A percentile compares a stretch with the other conserved stretches of the same genome.
Evolutionary conservation across 2,329 filamentous ascomycete genomes (phyloP).

Genomic region (Penicillium griseofulvum): DNA sequence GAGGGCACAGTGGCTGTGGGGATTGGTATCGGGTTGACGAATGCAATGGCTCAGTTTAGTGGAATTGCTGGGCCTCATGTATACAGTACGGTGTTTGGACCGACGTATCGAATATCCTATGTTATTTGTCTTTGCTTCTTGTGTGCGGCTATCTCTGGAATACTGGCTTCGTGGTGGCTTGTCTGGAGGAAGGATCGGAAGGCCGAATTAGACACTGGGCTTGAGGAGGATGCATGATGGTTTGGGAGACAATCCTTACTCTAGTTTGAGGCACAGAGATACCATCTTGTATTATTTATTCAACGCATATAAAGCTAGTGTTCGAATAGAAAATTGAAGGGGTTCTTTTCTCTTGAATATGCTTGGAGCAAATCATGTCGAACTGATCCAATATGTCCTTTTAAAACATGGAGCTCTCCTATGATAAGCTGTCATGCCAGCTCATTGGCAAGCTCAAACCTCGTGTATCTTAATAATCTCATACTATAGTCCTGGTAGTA

Average conservation of each 20-base stretch:
- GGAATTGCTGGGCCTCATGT: slow-evolving; percentile 44
- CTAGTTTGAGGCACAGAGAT: too few species aligned
- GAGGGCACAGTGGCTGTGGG: slow-evolving; percentile 43
- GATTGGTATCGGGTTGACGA: slow-evolving; percentile 44
- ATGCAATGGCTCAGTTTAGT: slow-evolving; percentile 45
- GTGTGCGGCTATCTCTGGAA: slow-evolving; percentile 28
- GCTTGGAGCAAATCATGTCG: too few species aligned
- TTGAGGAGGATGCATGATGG: neutral
- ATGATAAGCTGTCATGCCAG: neutral
- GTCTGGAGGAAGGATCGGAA: slow-evolving; percentile 21
- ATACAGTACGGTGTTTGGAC: slow-evolving; percentile 43
- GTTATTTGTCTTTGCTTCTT: slow-evolving; percentile 37
- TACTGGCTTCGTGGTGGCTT: slow-evolving; percentile 27
- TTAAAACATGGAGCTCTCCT: too few species aligned
- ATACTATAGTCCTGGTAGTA: neutral
- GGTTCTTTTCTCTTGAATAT: too few species aligned
- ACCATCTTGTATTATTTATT: too few species aligned
- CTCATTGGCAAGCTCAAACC: neutral
- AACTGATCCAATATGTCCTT: too few species aligned
- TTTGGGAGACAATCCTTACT: neutral
- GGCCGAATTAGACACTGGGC: neutral
- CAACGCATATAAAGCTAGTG: too few species aligned
- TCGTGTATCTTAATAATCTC: neutral
- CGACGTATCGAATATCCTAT: slow-evolving; percentile 38
- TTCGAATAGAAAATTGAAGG: too few species aligned